phyloP scores from a whole-genome alignment of 495 filamentous ascomycete genomes.

The Trichoderma gamsii region DNA sequence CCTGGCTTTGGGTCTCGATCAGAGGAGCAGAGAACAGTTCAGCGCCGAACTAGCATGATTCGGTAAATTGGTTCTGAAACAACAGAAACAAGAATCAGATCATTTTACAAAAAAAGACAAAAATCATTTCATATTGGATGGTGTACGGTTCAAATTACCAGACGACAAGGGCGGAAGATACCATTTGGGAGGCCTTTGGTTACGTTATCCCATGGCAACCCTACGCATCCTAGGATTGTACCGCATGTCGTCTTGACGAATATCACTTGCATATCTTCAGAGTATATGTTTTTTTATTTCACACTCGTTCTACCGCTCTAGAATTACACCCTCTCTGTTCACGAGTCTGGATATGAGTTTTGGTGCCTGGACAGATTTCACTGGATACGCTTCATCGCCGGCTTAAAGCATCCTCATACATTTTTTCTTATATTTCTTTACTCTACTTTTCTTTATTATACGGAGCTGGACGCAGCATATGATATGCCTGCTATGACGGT shows the following conservation, averaged over 20 bases:
- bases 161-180: background rate
- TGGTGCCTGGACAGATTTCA: background rate
- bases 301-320: background rate
- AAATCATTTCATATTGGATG: constrained; percentile 7
- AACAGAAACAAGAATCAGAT: background rate
- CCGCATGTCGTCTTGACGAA: constrained; percentile 1
- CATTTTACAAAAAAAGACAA: constrained; percentile 10
- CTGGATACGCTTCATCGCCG: background rate
- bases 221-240: background rate
- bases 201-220: constrained; percentile 6
- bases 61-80: background rate
- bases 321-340: background rate
- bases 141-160: constrained; percentile 5
- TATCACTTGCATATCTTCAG: background rate
- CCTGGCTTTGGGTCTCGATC: constrained; percentile 34
- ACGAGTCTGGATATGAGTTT: background rate
- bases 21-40: constrained; percentile 10
- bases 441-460: background rate
- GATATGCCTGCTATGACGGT: constrained; percentile 1
- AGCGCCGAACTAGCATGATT: constrained; percentile 8
- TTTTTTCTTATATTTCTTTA: background rate
- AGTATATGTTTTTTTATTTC: background rate
- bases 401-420: background rate
- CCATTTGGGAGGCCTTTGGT: background rate
- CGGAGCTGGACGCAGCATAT: constrained; percentile 5